Evolutionary conservation across 1,284 basidiomycete genomes (phyloP).

Genomic region (Malassezia obtusa): DNA sequence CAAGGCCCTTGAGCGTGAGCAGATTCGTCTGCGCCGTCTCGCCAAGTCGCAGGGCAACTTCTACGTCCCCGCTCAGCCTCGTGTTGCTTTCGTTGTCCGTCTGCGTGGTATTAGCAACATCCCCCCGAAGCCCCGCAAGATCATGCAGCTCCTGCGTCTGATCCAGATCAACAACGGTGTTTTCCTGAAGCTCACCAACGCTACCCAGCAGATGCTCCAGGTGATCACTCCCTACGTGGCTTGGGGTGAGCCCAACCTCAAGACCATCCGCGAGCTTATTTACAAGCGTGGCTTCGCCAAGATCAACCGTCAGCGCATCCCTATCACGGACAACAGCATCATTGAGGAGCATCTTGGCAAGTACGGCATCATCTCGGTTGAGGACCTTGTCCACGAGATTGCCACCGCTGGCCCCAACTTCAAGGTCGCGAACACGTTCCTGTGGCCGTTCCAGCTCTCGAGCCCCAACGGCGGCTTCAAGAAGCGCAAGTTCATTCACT

Average conservation of each 20-base stretch:
- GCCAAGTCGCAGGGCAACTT: conserved; percentile 89
- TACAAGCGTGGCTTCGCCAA: conserved; percentile 99
- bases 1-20: conserved; percentile 81
- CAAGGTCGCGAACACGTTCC: conserved; percentile 77
- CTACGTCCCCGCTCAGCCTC: conserved; percentile 91
- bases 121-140: conserved; percentile 97
- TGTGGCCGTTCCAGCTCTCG: conserved; percentile 99
- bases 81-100: conserved; percentile 95
- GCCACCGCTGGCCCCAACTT: conserved; percentile 92
- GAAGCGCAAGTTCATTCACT: conserved; percentile 78
- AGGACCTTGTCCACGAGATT: conserved; percentile 96
- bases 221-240: conserved; percentile 94
- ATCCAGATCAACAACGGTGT: conserved; percentile 99
- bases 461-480: conserved; percentile 98
- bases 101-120: conserved; percentile 93
- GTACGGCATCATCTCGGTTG: conserved; percentile 90
- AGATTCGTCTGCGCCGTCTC: conserved; percentile 85
- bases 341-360: conserved; percentile 88
- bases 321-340: conserved; percentile 83
- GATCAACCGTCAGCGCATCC: conserved; percentile 93
- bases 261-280: conserved; percentile 90
- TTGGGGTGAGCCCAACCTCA: conserved; percentile 79
- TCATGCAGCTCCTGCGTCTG: conserved; percentile 92
- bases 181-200: conserved; percentile 92
- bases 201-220: conserved; percentile 95